Conservation (phyloP, 305 asterid species). For the Plantago coronopus region DNA sequence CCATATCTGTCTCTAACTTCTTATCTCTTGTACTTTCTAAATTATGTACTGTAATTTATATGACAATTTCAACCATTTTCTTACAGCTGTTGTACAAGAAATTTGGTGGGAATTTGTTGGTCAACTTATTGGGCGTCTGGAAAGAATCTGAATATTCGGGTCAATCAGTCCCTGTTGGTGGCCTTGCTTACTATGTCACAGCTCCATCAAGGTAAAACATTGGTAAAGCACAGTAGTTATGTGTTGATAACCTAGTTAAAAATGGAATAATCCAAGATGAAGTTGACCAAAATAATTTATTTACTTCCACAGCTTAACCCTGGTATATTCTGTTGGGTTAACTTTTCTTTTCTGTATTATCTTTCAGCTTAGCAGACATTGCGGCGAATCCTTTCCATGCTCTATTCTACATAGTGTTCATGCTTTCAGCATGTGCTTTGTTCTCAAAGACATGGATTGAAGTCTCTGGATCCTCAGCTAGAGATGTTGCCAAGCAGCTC, state of each 20-base stretch:
- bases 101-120: conserved; percentile 49
- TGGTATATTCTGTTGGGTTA: conserved; percentile 12
- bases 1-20: neutral
- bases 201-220: conserved; percentile 52
- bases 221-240: too few species aligned
- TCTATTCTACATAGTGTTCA: conserved; percentile 48
- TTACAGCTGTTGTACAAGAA: conserved; percentile 45
- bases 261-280: neutral
- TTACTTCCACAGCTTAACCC: neutral
- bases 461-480: conserved; percentile 62
- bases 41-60: neutral
- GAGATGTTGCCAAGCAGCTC: conserved; percentile 57
- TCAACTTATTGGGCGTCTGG: conserved; percentile 51
- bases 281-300: neutral
- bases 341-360: conserved; percentile 7
- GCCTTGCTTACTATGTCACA: conserved; percentile 58
- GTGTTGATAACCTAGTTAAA: neutral
- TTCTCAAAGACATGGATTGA: conserved; percentile 61
- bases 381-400: conserved; percentile 61
- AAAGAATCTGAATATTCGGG: conserved; percentile 56
- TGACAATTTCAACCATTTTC: conserved; percentile 16
- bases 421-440: conserved; percentile 56
- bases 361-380: conserved; percentile 51
- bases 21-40: neutral
- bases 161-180: conserved; percentile 54